A percentile compares a stretch with the other conserved stretches of the same genome.
These are phyloP conservation scores for Mrakia blollopis DNA, from an alignment of 768 basidiomycete species.

Conservation along the genomic window DNA sequence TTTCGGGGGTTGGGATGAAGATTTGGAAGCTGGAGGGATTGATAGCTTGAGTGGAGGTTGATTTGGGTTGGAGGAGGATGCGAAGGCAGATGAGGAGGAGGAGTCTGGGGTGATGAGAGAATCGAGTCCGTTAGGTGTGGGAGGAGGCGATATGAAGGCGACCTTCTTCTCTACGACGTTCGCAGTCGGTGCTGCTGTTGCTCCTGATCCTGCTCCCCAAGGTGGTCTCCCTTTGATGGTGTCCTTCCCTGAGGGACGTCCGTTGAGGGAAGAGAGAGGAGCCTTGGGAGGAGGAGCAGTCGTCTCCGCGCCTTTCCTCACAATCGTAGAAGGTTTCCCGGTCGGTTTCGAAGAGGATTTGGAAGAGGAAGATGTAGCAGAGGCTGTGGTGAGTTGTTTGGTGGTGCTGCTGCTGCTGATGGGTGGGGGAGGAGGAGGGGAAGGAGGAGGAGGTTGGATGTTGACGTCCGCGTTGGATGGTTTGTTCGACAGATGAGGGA, in stretches of 20 bases:
- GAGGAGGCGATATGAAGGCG: slow-evolving; percentile 76
- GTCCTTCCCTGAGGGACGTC: not conserved
- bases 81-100: slow-evolving; percentile 36
- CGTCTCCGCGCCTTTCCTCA: not conserved
- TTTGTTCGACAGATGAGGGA: not conserved
- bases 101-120: slow-evolving; percentile 38
- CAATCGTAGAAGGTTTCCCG: not conserved
- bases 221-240: not conserved
- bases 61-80: slow-evolving; percentile 47
- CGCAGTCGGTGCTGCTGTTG: no score
- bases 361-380: not conserved
- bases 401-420: not conserved
- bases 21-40: slow-evolving; percentile 1
- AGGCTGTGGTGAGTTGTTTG: not conserved
- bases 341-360: not conserved
- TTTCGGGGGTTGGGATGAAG: not conserved
- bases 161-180: slow-evolving; percentile 59
- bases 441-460: not conserved
- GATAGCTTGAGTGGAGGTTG: slow-evolving; percentile 38
- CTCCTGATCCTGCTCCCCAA: not conserved
- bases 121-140: slow-evolving; percentile 55
- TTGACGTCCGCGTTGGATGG: slow-evolving; percentile 2
- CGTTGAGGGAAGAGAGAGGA: slow-evolving; percentile 7
- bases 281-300: not conserved
- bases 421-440: not conserved